phyloP scores from a whole-genome alignment of 306 rosid genomes.

The Dalbergia cultrata region DNA sequence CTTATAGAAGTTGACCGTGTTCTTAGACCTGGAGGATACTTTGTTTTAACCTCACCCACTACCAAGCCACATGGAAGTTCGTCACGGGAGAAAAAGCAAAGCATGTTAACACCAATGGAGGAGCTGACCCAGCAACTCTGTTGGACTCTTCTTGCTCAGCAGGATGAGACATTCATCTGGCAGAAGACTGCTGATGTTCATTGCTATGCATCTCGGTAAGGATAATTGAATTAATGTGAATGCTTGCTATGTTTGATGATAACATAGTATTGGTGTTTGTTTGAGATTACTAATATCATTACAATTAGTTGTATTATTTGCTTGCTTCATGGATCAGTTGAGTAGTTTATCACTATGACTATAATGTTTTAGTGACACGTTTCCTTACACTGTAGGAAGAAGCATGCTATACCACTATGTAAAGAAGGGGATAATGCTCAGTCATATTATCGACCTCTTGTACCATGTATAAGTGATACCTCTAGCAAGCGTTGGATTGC shows the following conservation, averaged over 20 bases:
- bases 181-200: conserved; percentile 74
- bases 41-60: conserved; percentile 79
- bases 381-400: conserved; percentile 61
- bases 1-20: conserved; percentile 87
- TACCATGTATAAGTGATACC: conserved; percentile 76
- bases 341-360: conserved; percentile 12
- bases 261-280: neutral
- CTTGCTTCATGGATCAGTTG: conserved; percentile 37
- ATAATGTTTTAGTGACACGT: conserved; percentile 27
- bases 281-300: neutral
- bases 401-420: conserved; percentile 72
- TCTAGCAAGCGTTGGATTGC: conserved; percentile 81
- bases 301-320: conserved; percentile 37
- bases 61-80: conserved; percentile 64
- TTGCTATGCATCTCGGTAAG: conserved; percentile 78
- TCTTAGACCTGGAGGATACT: conserved; percentile 93
- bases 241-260: conserved; percentile 4
- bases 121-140: conserved; percentile 70
- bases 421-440: conserved; percentile 60
- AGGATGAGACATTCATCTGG: conserved; percentile 88
- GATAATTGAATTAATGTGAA: conserved; percentile 1
- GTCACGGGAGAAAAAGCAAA: conserved; percentile 54
- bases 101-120: conserved; percentile 62
- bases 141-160: conserved; percentile 88
- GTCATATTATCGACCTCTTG: conserved; percentile 75